These are phyloP conservation scores for Effrenium voratum DNA, from an alignment of 73 alveolate genomes.

Conservation along the genomic window DNA sequence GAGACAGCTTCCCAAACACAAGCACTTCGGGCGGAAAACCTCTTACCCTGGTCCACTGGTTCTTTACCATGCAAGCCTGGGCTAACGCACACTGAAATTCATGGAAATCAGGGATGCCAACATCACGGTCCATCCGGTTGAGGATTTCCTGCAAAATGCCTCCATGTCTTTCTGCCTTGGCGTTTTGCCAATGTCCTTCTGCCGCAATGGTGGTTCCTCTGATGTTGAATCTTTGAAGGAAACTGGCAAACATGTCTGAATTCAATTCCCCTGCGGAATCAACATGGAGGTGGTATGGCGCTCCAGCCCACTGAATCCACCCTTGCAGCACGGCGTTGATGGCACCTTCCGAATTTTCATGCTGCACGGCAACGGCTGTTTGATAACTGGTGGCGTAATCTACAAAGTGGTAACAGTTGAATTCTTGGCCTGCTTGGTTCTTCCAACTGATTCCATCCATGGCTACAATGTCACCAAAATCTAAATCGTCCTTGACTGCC, in stretches of 20 bases:
- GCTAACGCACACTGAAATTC: not conserved
- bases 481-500: not conserved
- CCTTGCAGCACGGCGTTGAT: not conserved
- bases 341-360: not conserved
- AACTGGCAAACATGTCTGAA: not conserved
- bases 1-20: not conserved
- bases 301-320: constrained; percentile 13
- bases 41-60: not conserved
- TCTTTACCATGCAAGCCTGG: not conserved
- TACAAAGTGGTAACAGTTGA: not conserved
- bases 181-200: constrained; percentile 25
- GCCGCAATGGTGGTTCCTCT: not conserved
- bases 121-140: not conserved
- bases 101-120: not conserved
- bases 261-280: constrained; percentile 5
- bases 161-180: not conserved
- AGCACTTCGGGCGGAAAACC: constrained; percentile 4
- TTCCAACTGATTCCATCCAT: constrained; percentile 13
- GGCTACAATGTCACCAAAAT: not conserved
- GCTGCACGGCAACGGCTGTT: not conserved
- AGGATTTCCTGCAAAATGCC: not conserved
- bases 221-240: not conserved
- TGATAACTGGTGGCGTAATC: not conserved
- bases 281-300: not conserved
- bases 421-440: not conserved